Evolutionary conservation across 208 protist genomes (phyloP), one percentile per base, ranked within the genome.

Genomic region (Naegleria fowleri): DNA sequence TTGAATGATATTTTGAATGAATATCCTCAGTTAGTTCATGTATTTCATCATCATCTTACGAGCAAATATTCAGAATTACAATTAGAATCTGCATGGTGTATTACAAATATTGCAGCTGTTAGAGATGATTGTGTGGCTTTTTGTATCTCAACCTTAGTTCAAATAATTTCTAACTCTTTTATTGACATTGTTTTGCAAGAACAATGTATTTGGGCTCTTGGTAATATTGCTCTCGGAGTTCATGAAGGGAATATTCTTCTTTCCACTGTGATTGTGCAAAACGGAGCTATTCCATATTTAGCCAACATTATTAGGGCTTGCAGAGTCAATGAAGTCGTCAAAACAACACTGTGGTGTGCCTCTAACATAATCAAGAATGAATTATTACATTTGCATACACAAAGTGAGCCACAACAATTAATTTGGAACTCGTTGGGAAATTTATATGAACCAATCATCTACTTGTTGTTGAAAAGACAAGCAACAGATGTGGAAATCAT

Each of bases 31-130:
- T 67, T 67, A 1, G 22, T 67, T 67, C 11, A 67, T 67, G 2
- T 67, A 67, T 67, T 67, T 29, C 55, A 67, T 67, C 55, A 67
- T 22, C 22, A 67, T 19, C 22, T 67, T 29, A 67, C 55, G 11
- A 29, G 75, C 29, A 83, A n/a, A 13, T 83, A 87, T 87, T 40
- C 15, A 1, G 83, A 87, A n/a, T 51, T 22, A 16, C 83, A 87
- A 48, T 51, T 87, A n/a, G 83, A 87, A 51, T 22, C 83, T 87
- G 83, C 83, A 25, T 87, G 83, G 83, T 87, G 83, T n/a, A 87
- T 87, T 51, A 87, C 83, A 19, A 87, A 87, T 87, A 87, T 87
- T 51, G 83, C 83, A 22, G 55, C 55, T 22, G 22, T 67, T 15
- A 67, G 22, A 29, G 55, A 67, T 67, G 55, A 67, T 29, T 29